A percentile compares a stretch with the other conserved stretches of the same genome.
phyloP scores from a whole-genome alignment of 768 basidiomycete genomes.

The Agaricus sinodeliciosus region DNA sequence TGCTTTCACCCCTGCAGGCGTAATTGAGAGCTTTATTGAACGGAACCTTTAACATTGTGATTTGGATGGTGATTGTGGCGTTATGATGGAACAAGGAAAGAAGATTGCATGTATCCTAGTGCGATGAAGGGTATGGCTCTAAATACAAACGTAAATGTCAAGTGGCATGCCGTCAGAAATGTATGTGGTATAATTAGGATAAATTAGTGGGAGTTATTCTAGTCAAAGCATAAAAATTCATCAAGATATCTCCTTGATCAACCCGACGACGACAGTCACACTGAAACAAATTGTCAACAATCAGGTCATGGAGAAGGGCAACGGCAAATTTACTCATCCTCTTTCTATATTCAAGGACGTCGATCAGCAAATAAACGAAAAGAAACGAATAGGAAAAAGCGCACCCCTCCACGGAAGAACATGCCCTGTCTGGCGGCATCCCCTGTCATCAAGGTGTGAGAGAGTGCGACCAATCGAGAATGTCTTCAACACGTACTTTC shows the following conservation, averaged over 20 bases:
- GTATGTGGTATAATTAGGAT: slow-evolving; percentile 9
- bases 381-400: slow-evolving; percentile 23
- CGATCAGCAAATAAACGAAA: slow-evolving; percentile 8
- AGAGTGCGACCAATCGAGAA: background rate
- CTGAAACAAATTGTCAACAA: slow-evolving; percentile 28
- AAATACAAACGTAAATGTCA: slow-evolving; percentile 8
- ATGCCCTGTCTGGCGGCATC: slow-evolving; percentile 62
- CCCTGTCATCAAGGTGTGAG: slow-evolving; percentile 26
- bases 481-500: slow-evolving; percentile 42
- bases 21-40: slow-evolving; percentile 81
- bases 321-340: slow-evolving; percentile 63
- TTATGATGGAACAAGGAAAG: background rate
- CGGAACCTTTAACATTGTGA: slow-evolving; percentile 37
- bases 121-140: slow-evolving; percentile 3
- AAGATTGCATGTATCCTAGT: background rate
- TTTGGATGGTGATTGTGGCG: slow-evolving; percentile 6
- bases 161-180: slow-evolving; percentile 12
- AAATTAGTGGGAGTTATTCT: slow-evolving; percentile 1
- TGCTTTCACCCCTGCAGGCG: slow-evolving; percentile 62
- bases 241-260: slow-evolving; percentile 59
- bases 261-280: slow-evolving; percentile 63
- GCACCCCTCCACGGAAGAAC: slow-evolving; percentile 66
- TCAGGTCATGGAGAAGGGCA: background rate
- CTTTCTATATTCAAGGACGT: slow-evolving; percentile 43
- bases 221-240: background rate